Conservation (phyloP, 805 yeast species). For the Lachancea dasiensis region DNA sequence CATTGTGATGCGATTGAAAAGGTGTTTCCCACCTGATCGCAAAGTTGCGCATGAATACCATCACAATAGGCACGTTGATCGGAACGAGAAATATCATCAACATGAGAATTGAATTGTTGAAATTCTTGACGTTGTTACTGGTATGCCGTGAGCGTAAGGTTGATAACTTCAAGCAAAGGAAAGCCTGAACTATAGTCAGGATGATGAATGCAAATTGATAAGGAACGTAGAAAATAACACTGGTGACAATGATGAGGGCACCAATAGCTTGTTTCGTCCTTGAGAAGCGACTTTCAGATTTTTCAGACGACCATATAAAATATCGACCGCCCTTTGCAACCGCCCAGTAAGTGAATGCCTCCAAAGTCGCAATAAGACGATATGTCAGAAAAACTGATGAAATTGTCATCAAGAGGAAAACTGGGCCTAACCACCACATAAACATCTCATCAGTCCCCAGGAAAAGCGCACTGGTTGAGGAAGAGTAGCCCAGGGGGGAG, state of each 20-base stretch:
- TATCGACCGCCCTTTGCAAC: neutral
- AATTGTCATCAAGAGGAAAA: constrained; percentile 37
- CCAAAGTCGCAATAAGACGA: constrained; percentile 6
- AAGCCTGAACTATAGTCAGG: constrained; percentile 50
- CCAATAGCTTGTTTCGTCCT: constrained; percentile 27
- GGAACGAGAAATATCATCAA: constrained; percentile 76
- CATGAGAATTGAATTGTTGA: constrained; percentile 55
- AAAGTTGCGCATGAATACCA: constrained; percentile 78
- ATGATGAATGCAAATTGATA: constrained; percentile 73
- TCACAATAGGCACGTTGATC: constrained; percentile 65
- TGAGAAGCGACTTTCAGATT: neutral
- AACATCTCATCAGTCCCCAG: constrained; percentile 58
- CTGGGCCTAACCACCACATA: constrained; percentile 53
- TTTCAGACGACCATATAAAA: no score
- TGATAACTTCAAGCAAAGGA: constrained; percentile 42
- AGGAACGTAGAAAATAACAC: constrained; percentile 63
- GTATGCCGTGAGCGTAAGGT: constrained; percentile 8
- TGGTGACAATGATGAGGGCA: constrained; percentile 34
- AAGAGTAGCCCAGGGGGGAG: constrained; percentile 35
- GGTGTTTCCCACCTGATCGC: constrained; percentile 77
- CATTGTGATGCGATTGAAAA: constrained; percentile 80
- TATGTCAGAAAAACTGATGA: constrained; percentile 11
- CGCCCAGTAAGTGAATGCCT: neutral
- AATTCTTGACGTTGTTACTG: constrained; percentile 42
- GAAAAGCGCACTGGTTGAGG: constrained; percentile 50